A percentile compares a stretch with the other conserved stretches of the same genome.
phyloP scores from a whole-genome alignment of 805 yeast species.

The Candida silvicultrix region DNA sequence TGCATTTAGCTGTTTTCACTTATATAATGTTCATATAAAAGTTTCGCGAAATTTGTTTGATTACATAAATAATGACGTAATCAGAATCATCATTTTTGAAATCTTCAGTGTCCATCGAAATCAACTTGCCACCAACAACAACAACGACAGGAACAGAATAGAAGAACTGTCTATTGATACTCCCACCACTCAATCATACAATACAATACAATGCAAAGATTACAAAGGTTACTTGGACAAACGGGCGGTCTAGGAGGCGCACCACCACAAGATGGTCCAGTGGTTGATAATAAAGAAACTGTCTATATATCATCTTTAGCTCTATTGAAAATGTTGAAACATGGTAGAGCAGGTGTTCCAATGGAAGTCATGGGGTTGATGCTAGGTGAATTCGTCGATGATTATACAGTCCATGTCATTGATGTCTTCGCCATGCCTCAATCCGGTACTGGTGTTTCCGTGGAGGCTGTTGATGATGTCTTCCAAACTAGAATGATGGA shows the following conservation, averaged over 20 bases:
- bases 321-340: constrained; percentile 91
- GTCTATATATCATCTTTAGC: constrained; percentile 96
- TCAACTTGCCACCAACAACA: background rate
- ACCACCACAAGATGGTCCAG: constrained; percentile 63
- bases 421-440: constrained; percentile 99
- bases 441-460: constrained; percentile 96
- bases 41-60: too few relatives aligned
- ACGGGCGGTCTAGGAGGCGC: constrained; percentile 39
- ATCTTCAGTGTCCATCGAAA: background rate
- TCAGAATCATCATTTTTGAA: background rate
- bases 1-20: too few relatives aligned
- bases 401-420: constrained; percentile 91
- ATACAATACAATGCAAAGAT: constrained; percentile 30
- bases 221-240: constrained; percentile 35
- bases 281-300: constrained; percentile 92
- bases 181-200: background rate
- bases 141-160: background rate
- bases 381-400: constrained; percentile 98
- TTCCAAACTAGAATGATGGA: constrained; percentile 99
- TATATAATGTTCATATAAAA: too few relatives aligned
- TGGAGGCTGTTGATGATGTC: constrained; percentile 98
- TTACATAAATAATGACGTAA: background rate
- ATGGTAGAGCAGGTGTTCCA: constrained; percentile 91
- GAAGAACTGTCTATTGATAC: too few relatives aligned
- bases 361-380: constrained; percentile 94